phyloP scores from a whole-genome alignment of 1,284 basidiomycete species.

The Schizophyllum amplum region DNA sequence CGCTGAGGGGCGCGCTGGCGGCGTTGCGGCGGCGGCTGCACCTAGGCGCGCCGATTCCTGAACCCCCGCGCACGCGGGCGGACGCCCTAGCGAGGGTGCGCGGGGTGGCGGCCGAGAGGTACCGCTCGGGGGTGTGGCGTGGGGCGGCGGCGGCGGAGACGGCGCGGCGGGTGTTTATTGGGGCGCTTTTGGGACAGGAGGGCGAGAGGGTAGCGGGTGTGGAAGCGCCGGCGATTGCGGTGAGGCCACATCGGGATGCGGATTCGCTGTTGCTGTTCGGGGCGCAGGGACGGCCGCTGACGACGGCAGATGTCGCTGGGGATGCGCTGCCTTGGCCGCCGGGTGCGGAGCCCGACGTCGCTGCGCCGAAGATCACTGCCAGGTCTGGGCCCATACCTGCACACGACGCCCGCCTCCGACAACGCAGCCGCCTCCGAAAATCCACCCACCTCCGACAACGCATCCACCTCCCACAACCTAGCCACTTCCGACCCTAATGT shows the following conservation, averaged over 20 bases:
- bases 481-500: too few relatives aligned
- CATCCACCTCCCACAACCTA: slow-evolving; percentile 39
- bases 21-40: slow-evolving; percentile 10
- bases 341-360: slow-evolving; percentile 6
- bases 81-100: not conserved
- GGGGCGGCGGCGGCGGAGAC: slow-evolving; percentile 4
- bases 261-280: too few relatives aligned
- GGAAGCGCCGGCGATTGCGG: slow-evolving; percentile 7
- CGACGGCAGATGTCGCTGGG: too few relatives aligned
- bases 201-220: slow-evolving; percentile 1
- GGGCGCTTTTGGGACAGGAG: slow-evolving; percentile 3
- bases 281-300: too few relatives aligned
- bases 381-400: too few relatives aligned
- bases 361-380: not conserved
- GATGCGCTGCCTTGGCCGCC: too few relatives aligned
- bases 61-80: not conserved
- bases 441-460: slow-evolving; percentile 34
- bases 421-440: slow-evolving; percentile 5
- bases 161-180: slow-evolving; percentile 7
- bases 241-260: slow-evolving; percentile 6
- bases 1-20: slow-evolving; percentile 32
- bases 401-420: too few relatives aligned
- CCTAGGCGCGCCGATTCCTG: not conserved
- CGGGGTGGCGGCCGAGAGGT: slow-evolving; percentile 4
- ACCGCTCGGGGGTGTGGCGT: slow-evolving; percentile 13